A percentile compares a stretch with the other conserved stretches of the same genome.
Conservation (phyloP, 2,329 filamentous ascomycete genomes). For the Trichoderma harzianum region DNA sequence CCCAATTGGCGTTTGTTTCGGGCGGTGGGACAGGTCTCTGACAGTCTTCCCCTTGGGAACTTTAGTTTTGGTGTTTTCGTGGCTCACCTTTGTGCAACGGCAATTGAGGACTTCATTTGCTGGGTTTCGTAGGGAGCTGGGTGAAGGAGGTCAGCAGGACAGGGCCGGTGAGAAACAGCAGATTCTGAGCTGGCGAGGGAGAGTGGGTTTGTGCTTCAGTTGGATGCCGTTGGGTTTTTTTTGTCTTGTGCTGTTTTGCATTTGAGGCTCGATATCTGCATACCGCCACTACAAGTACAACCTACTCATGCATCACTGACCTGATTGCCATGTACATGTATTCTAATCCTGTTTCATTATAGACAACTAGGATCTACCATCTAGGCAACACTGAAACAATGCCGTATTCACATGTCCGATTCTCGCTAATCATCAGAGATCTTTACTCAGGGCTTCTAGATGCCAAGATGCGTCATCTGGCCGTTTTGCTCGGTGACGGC, state of each 20-base stretch:
- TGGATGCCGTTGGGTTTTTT: neutral
- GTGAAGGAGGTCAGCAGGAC: slow-evolving; percentile 8
- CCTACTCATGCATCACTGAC: neutral
- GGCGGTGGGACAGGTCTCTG: neutral
- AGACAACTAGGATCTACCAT: neutral
- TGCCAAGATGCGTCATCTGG: neutral
- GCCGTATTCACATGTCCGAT: neutral
- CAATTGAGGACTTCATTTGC: neutral
- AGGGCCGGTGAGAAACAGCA: neutral
- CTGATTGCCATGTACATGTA: neutral
- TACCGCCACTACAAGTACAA: neutral
- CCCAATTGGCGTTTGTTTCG: slow-evolving; percentile 3
- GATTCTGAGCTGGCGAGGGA: neutral
- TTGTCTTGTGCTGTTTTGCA: neutral
- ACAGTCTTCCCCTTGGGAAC: neutral
- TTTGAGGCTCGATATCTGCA: neutral
- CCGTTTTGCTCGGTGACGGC: neutral
- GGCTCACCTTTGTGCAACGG: neutral
- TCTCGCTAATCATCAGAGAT: neutral
- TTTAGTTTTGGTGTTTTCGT: neutral
- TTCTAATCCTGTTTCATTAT: neutral
- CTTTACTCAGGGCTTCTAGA: neutral
- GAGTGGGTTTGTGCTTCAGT: neutral
- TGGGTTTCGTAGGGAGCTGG: neutral
- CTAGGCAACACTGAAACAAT: neutral